phyloP scores from a whole-genome alignment of 495 filamentous ascomycete species.

The Aspergillus baeticus region DNA sequence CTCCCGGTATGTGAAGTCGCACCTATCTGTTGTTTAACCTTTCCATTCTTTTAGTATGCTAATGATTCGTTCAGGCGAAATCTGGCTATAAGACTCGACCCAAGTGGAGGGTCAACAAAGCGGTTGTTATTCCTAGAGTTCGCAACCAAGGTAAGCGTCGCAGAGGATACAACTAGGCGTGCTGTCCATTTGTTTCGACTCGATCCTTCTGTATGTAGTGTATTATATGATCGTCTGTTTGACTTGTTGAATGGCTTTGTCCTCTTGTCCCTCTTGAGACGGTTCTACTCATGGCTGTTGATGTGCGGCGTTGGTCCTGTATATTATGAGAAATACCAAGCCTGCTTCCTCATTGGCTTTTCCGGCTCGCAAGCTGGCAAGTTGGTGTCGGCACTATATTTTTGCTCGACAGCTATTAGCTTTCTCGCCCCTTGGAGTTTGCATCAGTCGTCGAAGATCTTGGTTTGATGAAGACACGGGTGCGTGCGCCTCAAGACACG shows the following conservation, averaged over 20 bases:
- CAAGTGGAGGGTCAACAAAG: constrained; percentile 75
- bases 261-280: not conserved
- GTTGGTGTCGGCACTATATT: too few relatives aligned
- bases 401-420: too few relatives aligned
- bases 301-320: constrained; percentile 21
- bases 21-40: constrained; percentile 8
- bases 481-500: too few relatives aligned
- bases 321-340: constrained; percentile 14
- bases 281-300: constrained; percentile 5
- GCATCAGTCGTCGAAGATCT: too few relatives aligned
- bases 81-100: constrained; percentile 93
- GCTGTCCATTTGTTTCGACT: not conserved
- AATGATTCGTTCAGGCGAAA: constrained; percentile 65
- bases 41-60: constrained; percentile 7
- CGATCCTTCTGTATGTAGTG: constrained; percentile 14
- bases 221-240: constrained; percentile 22
- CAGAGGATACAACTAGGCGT: constrained; percentile 44
- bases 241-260: constrained; percentile 20
- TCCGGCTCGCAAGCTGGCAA: too few relatives aligned
- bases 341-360: not conserved
- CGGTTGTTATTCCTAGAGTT: constrained; percentile 69
- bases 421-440: too few relatives aligned
- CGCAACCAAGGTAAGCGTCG: constrained; percentile 75
- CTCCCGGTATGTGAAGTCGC: constrained; percentile 66
- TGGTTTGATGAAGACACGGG: too few relatives aligned